phyloP scores from a whole-genome alignment of 1,284 basidiomycete genomes.

The Sanghuangporus baumii region DNA sequence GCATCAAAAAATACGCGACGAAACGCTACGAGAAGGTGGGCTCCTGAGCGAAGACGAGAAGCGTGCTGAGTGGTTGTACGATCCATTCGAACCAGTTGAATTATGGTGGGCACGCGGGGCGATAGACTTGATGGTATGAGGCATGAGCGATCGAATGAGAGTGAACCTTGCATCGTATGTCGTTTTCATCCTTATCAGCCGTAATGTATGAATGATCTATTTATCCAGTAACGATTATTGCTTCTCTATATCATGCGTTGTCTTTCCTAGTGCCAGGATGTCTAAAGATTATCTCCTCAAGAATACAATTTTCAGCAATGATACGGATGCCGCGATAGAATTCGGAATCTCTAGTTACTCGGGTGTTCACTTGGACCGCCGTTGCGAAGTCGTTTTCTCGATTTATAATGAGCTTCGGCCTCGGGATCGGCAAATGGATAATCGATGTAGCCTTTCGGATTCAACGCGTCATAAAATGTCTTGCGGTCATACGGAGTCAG shows the following conservation, averaged over 20 bases:
- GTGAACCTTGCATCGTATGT: neutral
- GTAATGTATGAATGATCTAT: neutral
- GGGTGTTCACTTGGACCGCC: neutral
- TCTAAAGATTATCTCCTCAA: neutral
- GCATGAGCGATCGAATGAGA: neutral
- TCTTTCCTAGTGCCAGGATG: neutral
- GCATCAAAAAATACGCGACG: neutral
- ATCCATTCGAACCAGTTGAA: slow-evolving; percentile 32
- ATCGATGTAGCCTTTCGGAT: slow-evolving; percentile 17
- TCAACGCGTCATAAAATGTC: slow-evolving; percentile 14
- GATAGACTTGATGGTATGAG: neutral
- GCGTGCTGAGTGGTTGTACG: neutral
- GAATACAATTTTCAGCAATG: neutral
- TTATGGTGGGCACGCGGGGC: slow-evolving; percentile 25
- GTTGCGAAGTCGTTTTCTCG: neutral
- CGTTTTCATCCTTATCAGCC: neutral
- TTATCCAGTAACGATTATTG: neutral
- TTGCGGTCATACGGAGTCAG: slow-evolving; percentile 15
- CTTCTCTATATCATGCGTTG: neutral
- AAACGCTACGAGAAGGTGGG: neutral
- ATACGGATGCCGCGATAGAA: neutral
- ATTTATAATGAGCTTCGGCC: slow-evolving; percentile 6
- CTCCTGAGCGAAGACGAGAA: neutral
- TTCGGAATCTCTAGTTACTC: neutral
- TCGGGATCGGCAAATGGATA: slow-evolving; percentile 15